Base-by-base conservation (phyloP, 805 yeast genomes). In the Ogataea populi-albae region DNA sequence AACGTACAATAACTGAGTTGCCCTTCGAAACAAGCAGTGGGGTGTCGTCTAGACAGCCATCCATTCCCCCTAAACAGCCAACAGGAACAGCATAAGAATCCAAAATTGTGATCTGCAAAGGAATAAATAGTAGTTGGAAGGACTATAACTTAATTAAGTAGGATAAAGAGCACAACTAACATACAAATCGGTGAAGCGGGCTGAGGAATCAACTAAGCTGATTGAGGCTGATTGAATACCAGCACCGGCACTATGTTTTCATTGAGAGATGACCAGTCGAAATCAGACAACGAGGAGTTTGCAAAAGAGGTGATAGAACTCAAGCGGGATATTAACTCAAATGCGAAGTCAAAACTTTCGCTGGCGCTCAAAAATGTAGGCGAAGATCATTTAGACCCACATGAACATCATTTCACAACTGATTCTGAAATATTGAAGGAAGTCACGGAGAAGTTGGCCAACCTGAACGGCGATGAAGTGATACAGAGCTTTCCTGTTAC, bases 261-360 rank as follows among this genome's bases (percentile, higher is more conserved):
- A n/a, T n/a, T n/a, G n/a, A n/a, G n/a, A n/a, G n/a, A 21, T 16
- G 18, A 17, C 6, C 17, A 19, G 16, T 35, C 23, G 14, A 12
- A 17, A 26, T n/a, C 6, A n/a, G 17, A 16, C 15, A 11, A 15
- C 12, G 22, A 25, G 18, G 30, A 21, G 26, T 32, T 22, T 8
- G 37, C 23, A 12, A 31, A 40, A 23, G 34, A 34, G 22, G 28
- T 21, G 7, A 12, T 22, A 6, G 24, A 31, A 14, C 9, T 25
- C 28, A 4, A 17, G 17, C 6, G 18, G 20, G 14, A 9, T 27
- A 12, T 35, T 32, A 18, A 25, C 35, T 15, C 28, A 16, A 30
- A 40, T 21, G 35, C 50, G 8, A 38, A 45, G 17, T 57, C 62
- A 4, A 58, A 58, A 34, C 40, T 58, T 10, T 58, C 63, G 6